Percentiles rank a stretch among this genome's conserved stretches.
These are phyloP conservation scores for Hypholoma sublateritium DNA, from an alignment of 768 basidiomycete species.

Conservation along the genomic window DNA sequence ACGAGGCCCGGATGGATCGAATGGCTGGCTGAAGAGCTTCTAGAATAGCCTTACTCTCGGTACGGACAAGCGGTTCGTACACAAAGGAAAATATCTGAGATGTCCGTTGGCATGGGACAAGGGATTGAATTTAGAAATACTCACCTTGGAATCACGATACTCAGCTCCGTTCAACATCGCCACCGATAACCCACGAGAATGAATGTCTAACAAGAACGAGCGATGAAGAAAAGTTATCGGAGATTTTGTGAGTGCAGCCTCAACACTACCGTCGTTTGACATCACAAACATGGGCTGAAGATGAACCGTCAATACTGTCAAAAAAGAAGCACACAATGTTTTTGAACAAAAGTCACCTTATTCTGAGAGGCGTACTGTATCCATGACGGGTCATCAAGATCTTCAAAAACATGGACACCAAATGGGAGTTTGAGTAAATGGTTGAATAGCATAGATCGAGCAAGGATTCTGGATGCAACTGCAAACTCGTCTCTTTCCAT, in stretches of 20 bases:
- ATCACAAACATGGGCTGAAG: conserved; percentile 68
- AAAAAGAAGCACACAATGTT: not conserved
- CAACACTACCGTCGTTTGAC: conserved; percentile 50
- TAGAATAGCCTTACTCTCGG: conserved; percentile 2
- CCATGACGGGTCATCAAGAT: conserved; percentile 50
- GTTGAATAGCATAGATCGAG: conserved; percentile 48
- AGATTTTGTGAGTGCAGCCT: conserved; percentile 10
- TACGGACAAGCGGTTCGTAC: conserved; percentile 31
- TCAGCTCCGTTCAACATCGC: conserved; percentile 52
- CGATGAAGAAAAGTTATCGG: conserved; percentile 44
- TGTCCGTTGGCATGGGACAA: not conserved
- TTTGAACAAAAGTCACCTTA: conserved; percentile 34
- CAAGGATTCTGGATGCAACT: conserved; percentile 49
- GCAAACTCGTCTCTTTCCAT: conserved; percentile 35
- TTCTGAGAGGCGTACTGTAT: conserved; percentile 35
- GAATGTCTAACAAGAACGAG: conserved; percentile 45
- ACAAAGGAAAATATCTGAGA: conserved; percentile 61
- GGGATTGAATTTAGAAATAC: not conserved
- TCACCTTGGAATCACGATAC: conserved; percentile 65
- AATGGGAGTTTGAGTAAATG: conserved; percentile 45
- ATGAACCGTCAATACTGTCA: not conserved
- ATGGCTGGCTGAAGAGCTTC: not conserved
- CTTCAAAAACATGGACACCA: conserved; percentile 44
- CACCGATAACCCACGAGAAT: conserved; percentile 49
- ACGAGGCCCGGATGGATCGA: not conserved